These are phyloP conservation scores for Zasmidium citrigriseum DNA, from an alignment of 2,329 filamentous ascomycete species.

Conservation along the genomic window DNA sequence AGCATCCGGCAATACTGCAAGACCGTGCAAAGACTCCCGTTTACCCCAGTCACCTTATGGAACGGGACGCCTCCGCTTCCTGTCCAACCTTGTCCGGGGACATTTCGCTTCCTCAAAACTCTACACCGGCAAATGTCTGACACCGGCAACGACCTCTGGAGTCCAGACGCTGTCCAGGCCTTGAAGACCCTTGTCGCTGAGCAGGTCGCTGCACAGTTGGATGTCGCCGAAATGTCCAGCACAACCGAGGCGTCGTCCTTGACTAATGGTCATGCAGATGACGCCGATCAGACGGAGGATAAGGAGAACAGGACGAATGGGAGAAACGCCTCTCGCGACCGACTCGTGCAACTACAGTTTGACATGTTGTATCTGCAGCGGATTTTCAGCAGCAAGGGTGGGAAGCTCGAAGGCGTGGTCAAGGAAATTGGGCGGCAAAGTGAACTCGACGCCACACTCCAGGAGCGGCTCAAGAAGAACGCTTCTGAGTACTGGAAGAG, in stretches of 20 bases:
- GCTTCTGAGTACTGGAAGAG: slow-evolving; percentile 80
- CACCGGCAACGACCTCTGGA: slow-evolving; percentile 80
- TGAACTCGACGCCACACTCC: slow-evolving; percentile 50
- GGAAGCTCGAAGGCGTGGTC: slow-evolving; percentile 11
- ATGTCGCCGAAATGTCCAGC: slow-evolving; percentile 16
- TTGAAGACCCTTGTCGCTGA: slow-evolving; percentile 62
- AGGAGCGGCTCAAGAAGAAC: slow-evolving; percentile 60
- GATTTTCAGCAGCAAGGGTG: slow-evolving; percentile 11
- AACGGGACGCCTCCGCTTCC: slow-evolving; percentile 76
- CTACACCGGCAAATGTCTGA: slow-evolving; percentile 68
- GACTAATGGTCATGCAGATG: slow-evolving; percentile 19
- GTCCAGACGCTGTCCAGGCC: slow-evolving; percentile 61
- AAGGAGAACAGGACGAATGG: slow-evolving; percentile 16
- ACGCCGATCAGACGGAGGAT: slow-evolving; percentile 17
- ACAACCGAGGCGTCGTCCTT: slow-evolving; percentile 12
- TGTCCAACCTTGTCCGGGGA: slow-evolving; percentile 71
- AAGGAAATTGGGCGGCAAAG: slow-evolving; percentile 50
- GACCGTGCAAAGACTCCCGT: slow-evolving; percentile 1
- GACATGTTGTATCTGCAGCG: slow-evolving; percentile 46
- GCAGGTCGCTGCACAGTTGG: slow-evolving; percentile 52
- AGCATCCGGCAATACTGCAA: slow-evolving; percentile 9
- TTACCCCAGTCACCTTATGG: slow-evolving; percentile 68
- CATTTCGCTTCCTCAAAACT: slow-evolving; percentile 70
- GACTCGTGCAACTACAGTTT: slow-evolving; percentile 43
- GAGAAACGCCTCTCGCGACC: slow-evolving; percentile 3